These are phyloP conservation scores for Anthracocystis panici-leucophaei DNA, from an alignment of 1,284 basidiomycete genomes.

Conservation along the genomic window DNA sequence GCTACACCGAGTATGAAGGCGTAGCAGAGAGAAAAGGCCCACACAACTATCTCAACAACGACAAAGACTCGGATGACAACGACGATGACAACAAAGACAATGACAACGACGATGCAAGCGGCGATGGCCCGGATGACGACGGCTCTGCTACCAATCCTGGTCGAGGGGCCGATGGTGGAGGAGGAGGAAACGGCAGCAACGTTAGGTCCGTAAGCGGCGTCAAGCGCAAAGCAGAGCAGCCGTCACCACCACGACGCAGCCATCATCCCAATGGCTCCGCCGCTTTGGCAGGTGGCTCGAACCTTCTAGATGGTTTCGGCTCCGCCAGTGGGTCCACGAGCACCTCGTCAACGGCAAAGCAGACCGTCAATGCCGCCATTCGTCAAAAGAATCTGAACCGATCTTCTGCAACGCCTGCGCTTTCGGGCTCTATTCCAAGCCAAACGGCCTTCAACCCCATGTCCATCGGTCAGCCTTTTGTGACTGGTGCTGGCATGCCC, in stretches of 20 bases:
- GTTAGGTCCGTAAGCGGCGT: constrained; percentile 12
- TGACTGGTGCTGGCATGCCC: constrained; percentile 8
- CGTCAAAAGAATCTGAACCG: constrained; percentile 36
- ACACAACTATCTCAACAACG: constrained; percentile 41
- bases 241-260: constrained; percentile 13
- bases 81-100: constrained; percentile 37
- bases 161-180: neutral
- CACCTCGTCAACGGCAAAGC: constrained; percentile 31
- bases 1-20: constrained; percentile 59
- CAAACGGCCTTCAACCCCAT: constrained; percentile 12
- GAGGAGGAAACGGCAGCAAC: constrained; percentile 12
- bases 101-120: constrained; percentile 26
- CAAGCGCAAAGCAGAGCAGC: constrained; percentile 33
- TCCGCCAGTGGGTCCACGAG: constrained; percentile 1
- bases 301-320: constrained; percentile 6
- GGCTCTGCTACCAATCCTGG: constrained; percentile 11
- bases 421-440: neutral
- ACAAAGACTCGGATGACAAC: constrained; percentile 48
- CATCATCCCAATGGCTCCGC: neutral
- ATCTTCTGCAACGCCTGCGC: neutral
- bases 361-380: constrained; percentile 38
- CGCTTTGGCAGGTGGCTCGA: neutral
- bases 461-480: constrained; percentile 13
- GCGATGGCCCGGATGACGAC: constrained; percentile 15
- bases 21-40: constrained; percentile 48